Conservation (phyloP, 495 filamentous ascomycete species). For the Aspergillus hancockii region DNA sequence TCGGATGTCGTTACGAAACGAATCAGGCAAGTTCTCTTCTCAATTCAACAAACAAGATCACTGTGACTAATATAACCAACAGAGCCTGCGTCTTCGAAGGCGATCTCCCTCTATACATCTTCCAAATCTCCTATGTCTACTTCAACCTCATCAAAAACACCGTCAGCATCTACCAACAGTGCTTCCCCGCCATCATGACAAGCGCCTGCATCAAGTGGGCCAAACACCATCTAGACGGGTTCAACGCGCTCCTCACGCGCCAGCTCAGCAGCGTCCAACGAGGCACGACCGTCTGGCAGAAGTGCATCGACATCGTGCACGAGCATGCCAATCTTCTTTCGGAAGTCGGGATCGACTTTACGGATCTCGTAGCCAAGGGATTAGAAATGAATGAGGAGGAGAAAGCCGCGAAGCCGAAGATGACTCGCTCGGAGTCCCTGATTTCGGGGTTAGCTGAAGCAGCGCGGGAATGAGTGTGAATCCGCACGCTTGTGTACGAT, state of each 20-base stretch:
- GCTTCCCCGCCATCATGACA: conserved; percentile 83
- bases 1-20: conserved; percentile 74
- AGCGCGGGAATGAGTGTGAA: conserved; percentile 9
- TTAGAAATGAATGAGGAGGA: conserved; percentile 38
- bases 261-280: conserved; percentile 81
- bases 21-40: conserved; percentile 63
- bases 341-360: conserved; percentile 90
- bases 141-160: conserved; percentile 94
- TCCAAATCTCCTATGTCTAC: conserved; percentile 93
- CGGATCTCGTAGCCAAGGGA: conserved; percentile 59
- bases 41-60: background rate
- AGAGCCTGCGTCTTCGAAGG: conserved; percentile 95
- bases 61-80: conserved; percentile 30
- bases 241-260: conserved; percentile 77
- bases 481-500: background rate
- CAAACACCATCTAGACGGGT: conserved; percentile 85
- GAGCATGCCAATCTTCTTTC: conserved; percentile 76
- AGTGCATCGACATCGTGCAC: conserved; percentile 80
- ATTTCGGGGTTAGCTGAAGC: conserved; percentile 26
- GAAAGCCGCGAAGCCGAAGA: conserved; percentile 18
- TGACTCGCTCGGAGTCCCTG: conserved; percentile 29
- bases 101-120: conserved; percentile 87
- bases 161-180: conserved; percentile 80
- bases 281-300: conserved; percentile 68
- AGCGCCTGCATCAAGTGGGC: conserved; percentile 96